Base-by-base conservation (phyloP, 1,284 basidiomycete genomes). In the Rhodotorula sp. region DNA sequence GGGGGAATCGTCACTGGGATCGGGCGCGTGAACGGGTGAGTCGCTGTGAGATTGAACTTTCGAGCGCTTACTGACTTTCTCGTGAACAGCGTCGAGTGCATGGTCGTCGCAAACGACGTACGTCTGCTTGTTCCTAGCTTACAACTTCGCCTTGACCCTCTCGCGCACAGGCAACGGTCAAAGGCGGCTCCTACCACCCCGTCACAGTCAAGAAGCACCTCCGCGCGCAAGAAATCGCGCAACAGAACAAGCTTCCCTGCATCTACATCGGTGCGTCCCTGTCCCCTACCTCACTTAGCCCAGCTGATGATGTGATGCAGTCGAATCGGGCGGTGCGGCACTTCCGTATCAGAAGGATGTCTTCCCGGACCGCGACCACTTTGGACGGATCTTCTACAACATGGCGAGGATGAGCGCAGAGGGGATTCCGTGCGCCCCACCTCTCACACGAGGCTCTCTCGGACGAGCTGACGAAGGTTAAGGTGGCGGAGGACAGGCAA, bases 191-290 rank as follows among this genome's bases (percentile, higher is more conserved):
- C 0, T 95, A 95, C 81, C 94, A 94, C 79, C 94, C 94, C 20
- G 82, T 97, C 69, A 94, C 93, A 15, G 91, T 94, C 74, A 97
- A 96, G 87, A 97, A 97, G 80, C 94, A 97, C 78, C 82, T 97
- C 30, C 87, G 94, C 51, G 94, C 94, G 0, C 94, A 97, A 79
- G 90, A 94, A 79, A 89, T 97, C 73, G 94, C 94, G 20, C 83
- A 88, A 68, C 92, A 96, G 81, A 90, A 96, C 79, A 86, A 88
- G 4, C 81, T 97, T 55, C 94, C 94, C 4, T 96, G 94, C 79
- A 86, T 97, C 59, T 97, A 97, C 80, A 85, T 96, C 69, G 91
- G 91, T 92, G 77, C 65, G 83, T 70, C 20, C 28, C 46, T 9
- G 34, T 44, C 46, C 6, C 22, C 46, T 22, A 22, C 40, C 31